These are phyloP conservation scores for Cordyceps farinosa DNA, from an alignment of 2,329 filamentous ascomycete genomes.

Conservation along the genomic window DNA sequence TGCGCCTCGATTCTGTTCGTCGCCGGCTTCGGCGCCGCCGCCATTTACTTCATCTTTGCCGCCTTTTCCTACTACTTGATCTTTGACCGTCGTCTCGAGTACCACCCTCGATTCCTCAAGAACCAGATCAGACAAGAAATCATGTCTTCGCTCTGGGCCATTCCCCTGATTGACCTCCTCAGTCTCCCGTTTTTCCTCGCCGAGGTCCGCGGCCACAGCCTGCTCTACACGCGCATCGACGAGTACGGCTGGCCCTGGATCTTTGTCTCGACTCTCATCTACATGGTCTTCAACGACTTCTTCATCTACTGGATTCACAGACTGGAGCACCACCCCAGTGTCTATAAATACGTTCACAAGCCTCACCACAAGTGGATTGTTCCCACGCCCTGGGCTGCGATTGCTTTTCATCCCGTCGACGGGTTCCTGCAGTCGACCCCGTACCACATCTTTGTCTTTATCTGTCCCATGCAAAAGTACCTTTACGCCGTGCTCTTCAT, in stretches of 20 bases:
- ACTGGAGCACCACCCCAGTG: conserved; percentile 41
- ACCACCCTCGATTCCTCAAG: conserved; percentile 47
- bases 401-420: conserved; percentile 46
- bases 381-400: conserved; percentile 44
- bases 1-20: conserved; percentile 36
- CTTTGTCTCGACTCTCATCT: conserved; percentile 35
- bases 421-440: conserved; percentile 45
- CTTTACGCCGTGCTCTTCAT: conserved; percentile 43
- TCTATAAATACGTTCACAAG: conserved; percentile 48
- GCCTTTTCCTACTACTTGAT: conserved; percentile 70
- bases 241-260: conserved; percentile 42
- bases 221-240: conserved; percentile 37
- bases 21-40: conserved; percentile 37
- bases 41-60: conserved; percentile 63
- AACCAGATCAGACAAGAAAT: conserved; percentile 46
- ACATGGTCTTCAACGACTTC: conserved; percentile 45
- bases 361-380: conserved; percentile 50
- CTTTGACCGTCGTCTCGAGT: conserved; percentile 43
- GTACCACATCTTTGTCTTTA: conserved; percentile 43
- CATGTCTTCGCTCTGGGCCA: conserved; percentile 38
- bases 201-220: conserved; percentile 45
- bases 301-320: conserved; percentile 48
- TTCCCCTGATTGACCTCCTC: conserved; percentile 43
- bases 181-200: conserved; percentile 44
- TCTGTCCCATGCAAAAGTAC: conserved; percentile 45